Base-by-base conservation (phyloP, 345 rosid genomes). In the Boechera retrofracta region DNA sequence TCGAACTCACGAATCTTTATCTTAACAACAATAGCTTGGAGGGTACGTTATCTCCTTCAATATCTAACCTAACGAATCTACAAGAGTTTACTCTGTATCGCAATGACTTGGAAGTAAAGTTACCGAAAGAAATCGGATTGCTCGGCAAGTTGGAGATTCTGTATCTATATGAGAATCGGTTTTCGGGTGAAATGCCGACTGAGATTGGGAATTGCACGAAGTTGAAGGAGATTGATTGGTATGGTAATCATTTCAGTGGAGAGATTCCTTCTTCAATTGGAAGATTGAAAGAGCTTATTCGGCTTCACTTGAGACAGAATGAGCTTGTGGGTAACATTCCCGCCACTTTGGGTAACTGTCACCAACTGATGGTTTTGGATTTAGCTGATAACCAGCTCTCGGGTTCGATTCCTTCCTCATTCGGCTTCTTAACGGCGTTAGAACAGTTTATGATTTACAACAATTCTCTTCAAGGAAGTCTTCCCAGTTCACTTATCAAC, bases 251-350 rank as follows among this genome's bases (percentile, higher is more conserved):
- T 51, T 84, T 94, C 36, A 77, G 80, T 2, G 98, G 98, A 28
- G 72, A 84, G 35, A 88, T 94, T 77, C 96, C 97, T 65, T 79
- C 81, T 15, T 85, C 86, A 0, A 84, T 94, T 7, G 98, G 97
- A 49, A 85, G 85, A 61, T 88, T 94, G 6, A 83, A 82, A 75
- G 80, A 88, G 42, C 90, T 94, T 9, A 82, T 80, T 54, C 53
- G 84, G 59, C 93, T 94, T 81, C 96, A 94, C 24, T 75, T 91
- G 78, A 89, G 98, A 81, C 89, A 89, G 88, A 94, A 94, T 81
- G 89, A 87, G 39, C 73, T 94, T 72, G 79, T 85, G 1, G 97
- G 98, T 79, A 84, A 87, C 13, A 64, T 94, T 74, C 98, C 98
- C 10, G 84, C 94, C 55, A 87, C 88, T 71, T 69, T 94, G 45